Evolutionary conservation across 495 filamentous ascomycete genomes (phyloP).

Genomic region (Daldinia loculata): DNA sequence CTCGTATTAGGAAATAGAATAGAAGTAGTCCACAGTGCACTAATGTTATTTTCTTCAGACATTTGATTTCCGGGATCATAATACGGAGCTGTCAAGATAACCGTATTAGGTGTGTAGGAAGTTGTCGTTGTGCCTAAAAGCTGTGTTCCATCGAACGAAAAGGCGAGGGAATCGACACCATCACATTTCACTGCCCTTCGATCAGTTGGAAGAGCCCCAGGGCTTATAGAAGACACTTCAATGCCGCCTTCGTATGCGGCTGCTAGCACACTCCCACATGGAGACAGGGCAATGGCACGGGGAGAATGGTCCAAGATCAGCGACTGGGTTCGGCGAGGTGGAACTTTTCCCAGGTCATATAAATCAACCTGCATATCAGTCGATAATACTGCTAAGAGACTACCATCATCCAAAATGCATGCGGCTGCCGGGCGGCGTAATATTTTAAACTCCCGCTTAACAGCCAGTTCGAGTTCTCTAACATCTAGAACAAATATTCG

Average conservation of each 20-base stretch:
- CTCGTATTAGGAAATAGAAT: conserved; percentile 85
- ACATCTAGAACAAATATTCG: conserved; percentile 82
- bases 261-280: conserved; percentile 80
- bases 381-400: conserved; percentile 78
- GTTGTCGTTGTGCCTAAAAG: conserved; percentile 81
- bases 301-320: conserved; percentile 79
- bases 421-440: conserved; percentile 77
- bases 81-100: conserved; percentile 83
- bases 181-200: conserved; percentile 83
- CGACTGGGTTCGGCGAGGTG: conserved; percentile 72
- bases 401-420: conserved; percentile 81
- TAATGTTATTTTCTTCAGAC: conserved; percentile 69
- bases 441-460: conserved; percentile 82
- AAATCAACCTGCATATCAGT: conserved; percentile 83
- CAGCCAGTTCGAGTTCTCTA: conserved; percentile 61
- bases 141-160: conserved; percentile 85
- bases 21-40: conserved; percentile 86
- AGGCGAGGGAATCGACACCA: conserved; percentile 77
- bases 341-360: conserved; percentile 70
- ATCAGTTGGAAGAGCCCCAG: conserved; percentile 69
- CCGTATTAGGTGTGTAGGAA: conserved; percentile 69
- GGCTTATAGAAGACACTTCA: conserved; percentile 79
- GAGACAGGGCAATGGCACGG: conserved; percentile 79
- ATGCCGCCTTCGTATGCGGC: conserved; percentile 88
- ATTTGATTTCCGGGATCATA: conserved; percentile 67